Percentiles rank a stretch among this genome's conserved stretches.
phyloP scores from a whole-genome alignment of 2,329 filamentous ascomycete genomes.

The Claviceps monticola region DNA sequence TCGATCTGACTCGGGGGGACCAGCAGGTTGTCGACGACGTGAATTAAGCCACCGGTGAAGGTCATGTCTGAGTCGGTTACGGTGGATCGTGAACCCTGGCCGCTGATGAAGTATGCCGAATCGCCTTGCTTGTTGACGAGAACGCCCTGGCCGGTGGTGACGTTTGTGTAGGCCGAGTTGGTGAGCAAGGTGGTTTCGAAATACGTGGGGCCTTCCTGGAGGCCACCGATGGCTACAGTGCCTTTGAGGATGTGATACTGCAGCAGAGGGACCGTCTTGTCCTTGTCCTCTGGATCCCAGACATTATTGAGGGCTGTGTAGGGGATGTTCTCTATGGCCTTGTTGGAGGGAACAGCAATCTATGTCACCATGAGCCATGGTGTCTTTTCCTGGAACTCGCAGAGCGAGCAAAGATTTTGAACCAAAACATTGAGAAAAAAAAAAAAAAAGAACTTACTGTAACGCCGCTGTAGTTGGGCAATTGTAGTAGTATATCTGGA shows the following conservation, averaged over 20 bases:
- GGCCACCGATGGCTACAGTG: slow-evolving; percentile 26
- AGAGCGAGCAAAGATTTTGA: no score
- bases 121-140: slow-evolving; percentile 30
- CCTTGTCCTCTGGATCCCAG: slow-evolving; percentile 29
- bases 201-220: slow-evolving; percentile 22
- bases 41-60: slow-evolving; percentile 36
- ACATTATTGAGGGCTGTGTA: slow-evolving; percentile 35
- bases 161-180: slow-evolving; percentile 29
- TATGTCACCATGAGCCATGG: slow-evolving; percentile 2
- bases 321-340: slow-evolving; percentile 40
- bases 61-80: slow-evolving; percentile 28
- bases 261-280: slow-evolving; percentile 35
- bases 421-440: neutral
- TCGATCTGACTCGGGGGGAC: slow-evolving; percentile 33
- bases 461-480: slow-evolving; percentile 29
- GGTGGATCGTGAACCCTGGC: slow-evolving; percentile 30
- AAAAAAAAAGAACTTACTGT: slow-evolving; percentile 21
- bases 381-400: no score
- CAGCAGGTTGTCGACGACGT: slow-evolving; percentile 37
- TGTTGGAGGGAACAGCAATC: slow-evolving; percentile 44
- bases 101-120: slow-evolving; percentile 34
- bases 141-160: slow-evolving; percentile 35
- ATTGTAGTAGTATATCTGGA: slow-evolving; percentile 28
- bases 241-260: slow-evolving; percentile 48
- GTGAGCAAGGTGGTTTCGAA: slow-evolving; percentile 31